These are phyloP conservation scores for Suillus ampliporus DNA, from an alignment of 768 basidiomycete species.

Conservation along the genomic window DNA sequence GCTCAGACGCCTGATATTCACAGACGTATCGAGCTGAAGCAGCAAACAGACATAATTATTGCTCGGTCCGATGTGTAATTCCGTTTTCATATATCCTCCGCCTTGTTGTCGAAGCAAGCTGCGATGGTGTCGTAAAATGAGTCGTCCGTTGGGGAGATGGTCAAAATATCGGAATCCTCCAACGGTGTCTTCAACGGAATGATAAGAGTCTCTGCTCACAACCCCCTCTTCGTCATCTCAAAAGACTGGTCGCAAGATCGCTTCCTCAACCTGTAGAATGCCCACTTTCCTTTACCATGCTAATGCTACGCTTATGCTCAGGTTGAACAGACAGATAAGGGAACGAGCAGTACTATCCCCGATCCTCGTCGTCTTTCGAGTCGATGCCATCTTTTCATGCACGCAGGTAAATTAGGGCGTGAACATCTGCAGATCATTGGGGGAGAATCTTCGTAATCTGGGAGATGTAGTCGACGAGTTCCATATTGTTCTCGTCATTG, in stretches of 20 bases:
- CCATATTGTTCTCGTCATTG: neutral
- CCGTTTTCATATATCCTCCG: neutral
- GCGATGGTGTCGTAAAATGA: neutral
- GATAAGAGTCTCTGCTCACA: neutral
- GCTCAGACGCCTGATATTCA: no score
- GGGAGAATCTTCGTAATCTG: constrained; percentile 5
- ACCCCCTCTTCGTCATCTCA: constrained; percentile 5
- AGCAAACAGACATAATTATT: neutral
- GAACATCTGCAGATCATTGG: constrained; percentile 4
- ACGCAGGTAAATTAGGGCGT: constrained; percentile 1
- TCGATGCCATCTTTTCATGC: constrained; percentile 17
- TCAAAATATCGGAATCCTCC: neutral
- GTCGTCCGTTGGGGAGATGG: neutral
- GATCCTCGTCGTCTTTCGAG: constrained; percentile 18
- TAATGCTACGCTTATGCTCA: constrained; percentile 15
- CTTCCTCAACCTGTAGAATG: constrained; percentile 17
- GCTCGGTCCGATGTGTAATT: neutral
- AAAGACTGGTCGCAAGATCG: no score
- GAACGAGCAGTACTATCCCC: constrained; percentile 20
- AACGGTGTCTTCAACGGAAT: neutral
- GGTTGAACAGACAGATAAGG: constrained; percentile 19
- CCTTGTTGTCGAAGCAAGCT: neutral
- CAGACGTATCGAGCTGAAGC: no score
- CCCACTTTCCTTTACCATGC: constrained; percentile 20
- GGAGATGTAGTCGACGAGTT: neutral